Conservation (phyloP, 2,329 filamentous ascomycete genomes). For the Arachnomyces sp. region DNA sequence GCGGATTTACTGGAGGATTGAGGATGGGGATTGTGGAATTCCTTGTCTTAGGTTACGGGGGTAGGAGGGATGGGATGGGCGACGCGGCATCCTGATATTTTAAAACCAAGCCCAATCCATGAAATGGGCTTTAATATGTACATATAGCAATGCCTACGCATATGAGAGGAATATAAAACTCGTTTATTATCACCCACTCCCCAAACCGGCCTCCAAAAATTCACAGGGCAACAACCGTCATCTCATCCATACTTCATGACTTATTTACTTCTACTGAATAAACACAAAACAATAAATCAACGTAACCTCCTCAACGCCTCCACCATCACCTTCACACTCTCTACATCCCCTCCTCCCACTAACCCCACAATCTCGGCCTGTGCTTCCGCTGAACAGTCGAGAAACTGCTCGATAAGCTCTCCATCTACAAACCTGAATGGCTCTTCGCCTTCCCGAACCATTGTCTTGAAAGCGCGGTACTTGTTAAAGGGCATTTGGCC, state of each 20-base stretch:
- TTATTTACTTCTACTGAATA: too few species aligned
- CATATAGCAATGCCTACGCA: too few species aligned
- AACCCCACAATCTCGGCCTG: slow-evolving; percentile 50
- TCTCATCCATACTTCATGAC: too few species aligned
- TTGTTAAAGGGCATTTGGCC: slow-evolving; percentile 69
- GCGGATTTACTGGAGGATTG: slow-evolving; percentile 60
- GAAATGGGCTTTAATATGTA: too few species aligned
- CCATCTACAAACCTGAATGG: slow-evolving; percentile 88
- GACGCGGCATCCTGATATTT: not conserved
- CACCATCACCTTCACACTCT: slow-evolving; percentile 55
- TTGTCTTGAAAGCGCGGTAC: slow-evolving; percentile 76
- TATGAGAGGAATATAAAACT: too few species aligned
- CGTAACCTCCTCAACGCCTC: slow-evolving; percentile 49
- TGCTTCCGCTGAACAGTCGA: slow-evolving; percentile 58
- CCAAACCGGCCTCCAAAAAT: too few species aligned
- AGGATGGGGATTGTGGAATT: too few species aligned
- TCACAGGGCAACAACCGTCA: too few species aligned
- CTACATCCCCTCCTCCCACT: slow-evolving; percentile 41
- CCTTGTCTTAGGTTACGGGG: too few species aligned
- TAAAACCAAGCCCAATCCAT: not conserved
- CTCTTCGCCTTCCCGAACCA: slow-evolving; percentile 61
- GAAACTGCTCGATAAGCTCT: slow-evolving; percentile 77
- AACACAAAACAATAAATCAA: slow-evolving; percentile 17
- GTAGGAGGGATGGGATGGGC: slow-evolving; percentile 19
- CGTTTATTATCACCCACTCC: too few species aligned